Evolutionary conservation across 2,329 filamentous ascomycete species (phyloP).

Genomic region (Exophiala phaeomuriformis): DNA sequence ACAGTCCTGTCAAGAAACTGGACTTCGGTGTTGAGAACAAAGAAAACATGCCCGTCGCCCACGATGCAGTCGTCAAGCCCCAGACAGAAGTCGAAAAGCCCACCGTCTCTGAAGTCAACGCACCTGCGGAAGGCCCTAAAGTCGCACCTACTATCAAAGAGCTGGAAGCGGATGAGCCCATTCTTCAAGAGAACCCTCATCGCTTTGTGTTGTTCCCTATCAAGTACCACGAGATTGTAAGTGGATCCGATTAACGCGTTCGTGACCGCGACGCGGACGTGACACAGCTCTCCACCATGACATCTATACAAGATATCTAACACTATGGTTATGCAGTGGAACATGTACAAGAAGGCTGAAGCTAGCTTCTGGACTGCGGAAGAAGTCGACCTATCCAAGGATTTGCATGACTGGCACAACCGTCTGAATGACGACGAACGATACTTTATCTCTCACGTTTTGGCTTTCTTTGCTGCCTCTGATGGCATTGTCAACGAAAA

Average conservation of each 20-base stretch:
- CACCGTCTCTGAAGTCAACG: conserved; percentile 41
- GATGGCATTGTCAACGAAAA: conserved; percentile 99
- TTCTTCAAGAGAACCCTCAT: conserved; percentile 90
- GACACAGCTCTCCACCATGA: conserved; percentile 35
- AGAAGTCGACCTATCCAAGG: conserved; percentile 98
- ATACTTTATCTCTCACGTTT: conserved; percentile 96
- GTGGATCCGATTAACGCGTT: background rate
- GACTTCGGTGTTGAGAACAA: conserved; percentile 64
- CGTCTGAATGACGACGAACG: conserved; percentile 92
- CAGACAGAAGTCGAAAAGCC: conserved; percentile 52
- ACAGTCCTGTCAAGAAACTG: conserved; percentile 85
- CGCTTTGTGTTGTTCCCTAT: conserved; percentile 98
- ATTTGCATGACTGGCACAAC: conserved; percentile 99
- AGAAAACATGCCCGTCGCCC: conserved; percentile 62
- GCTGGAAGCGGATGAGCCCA: conserved; percentile 74
- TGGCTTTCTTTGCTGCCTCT: conserved; percentile 97
- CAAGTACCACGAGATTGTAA: conserved; percentile 47
- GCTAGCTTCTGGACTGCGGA: conserved; percentile 99
- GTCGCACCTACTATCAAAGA: conserved; percentile 51
- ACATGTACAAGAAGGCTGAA: conserved; percentile 99
- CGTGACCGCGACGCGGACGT: background rate
- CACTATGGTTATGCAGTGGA: conserved; percentile 68
- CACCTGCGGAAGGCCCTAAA: conserved; percentile 38
- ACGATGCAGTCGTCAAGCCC: conserved; percentile 45
- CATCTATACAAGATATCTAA: conserved; percentile 23